These are phyloP conservation scores for Aegilops bicornis DNA, from an alignment of 176 grass and related monocot species.

Conservation along the genomic window DNA sequence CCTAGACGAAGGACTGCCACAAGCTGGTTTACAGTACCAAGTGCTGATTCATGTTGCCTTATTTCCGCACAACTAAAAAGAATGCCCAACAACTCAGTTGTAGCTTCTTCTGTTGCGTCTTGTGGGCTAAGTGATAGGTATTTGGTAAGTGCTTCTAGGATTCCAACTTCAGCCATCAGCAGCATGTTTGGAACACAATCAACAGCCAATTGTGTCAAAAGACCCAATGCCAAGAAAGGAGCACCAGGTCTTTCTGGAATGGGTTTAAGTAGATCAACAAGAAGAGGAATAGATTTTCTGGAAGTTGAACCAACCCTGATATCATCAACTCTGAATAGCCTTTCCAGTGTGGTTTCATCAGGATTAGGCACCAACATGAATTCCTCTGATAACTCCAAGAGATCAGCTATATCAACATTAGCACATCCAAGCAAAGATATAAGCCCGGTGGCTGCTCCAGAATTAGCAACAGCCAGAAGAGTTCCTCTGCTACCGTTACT, in stretches of 20 bases:
- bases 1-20: constrained; percentile 95
- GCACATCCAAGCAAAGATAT: constrained; percentile 98
- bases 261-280: constrained; percentile 99
- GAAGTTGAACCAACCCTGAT: constrained; percentile 85
- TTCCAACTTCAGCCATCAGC: constrained; percentile 97
- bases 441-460: constrained; percentile 80
- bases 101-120: constrained; percentile 96
- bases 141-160: constrained; percentile 93
- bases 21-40: constrained; percentile 93
- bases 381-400: constrained; percentile 93
- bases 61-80: constrained; percentile 86
- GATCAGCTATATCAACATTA: constrained; percentile 89
- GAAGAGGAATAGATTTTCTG: constrained; percentile 91
- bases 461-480: constrained; percentile 96
- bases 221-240: constrained; percentile 89
- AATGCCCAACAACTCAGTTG: constrained; percentile 88
- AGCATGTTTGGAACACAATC: constrained; percentile 86
- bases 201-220: constrained; percentile 84
- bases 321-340: constrained; percentile 98
- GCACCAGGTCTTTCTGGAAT: constrained; percentile 98
- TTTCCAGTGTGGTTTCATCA: constrained; percentile 88
- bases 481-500: constrained; percentile 97
- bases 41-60: constrained; percentile 88
- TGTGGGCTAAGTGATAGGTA: constrained; percentile 94
- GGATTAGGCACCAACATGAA: constrained; percentile 83